Percentiles rank a stretch among this genome's conserved stretches.
Conservation (phyloP, 371 early-diverging fungal genomes). For the Circinella umbellata region DNA sequence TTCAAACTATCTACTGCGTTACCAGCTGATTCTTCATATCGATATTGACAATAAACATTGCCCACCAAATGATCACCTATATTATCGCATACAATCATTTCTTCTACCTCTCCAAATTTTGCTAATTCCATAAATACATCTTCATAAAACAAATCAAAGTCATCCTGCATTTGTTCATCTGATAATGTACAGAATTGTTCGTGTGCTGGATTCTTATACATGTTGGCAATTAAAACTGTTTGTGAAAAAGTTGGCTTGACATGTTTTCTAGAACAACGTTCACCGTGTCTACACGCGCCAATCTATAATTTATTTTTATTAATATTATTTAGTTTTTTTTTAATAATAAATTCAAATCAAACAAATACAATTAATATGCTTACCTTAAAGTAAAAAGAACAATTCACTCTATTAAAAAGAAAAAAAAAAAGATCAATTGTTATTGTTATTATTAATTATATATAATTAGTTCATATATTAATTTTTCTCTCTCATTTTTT, state of each 20-base stretch:
- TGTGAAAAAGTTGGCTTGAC: constrained; percentile 95
- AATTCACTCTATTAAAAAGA: constrained; percentile 82
- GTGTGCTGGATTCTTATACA: constrained; percentile 94
- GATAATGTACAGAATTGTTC: constrained; percentile 73
- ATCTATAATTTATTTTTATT: constrained; percentile 55
- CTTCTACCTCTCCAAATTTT: constrained; percentile 95
- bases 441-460: neutral
- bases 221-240: constrained; percentile 92
- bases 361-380: neutral
- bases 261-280: constrained; percentile 97
- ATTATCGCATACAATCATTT: constrained; percentile 97
- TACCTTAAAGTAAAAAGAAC: constrained; percentile 96
- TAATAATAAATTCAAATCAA: no score
- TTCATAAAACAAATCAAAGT: constrained; percentile 97
- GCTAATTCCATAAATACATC: constrained; percentile 96
- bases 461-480: no score
- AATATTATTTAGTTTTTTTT: no score
- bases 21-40: constrained; percentile 91
- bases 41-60: constrained; percentile 95
- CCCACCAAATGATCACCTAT: constrained; percentile 98
- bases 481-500: no score
- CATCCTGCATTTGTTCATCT: constrained; percentile 83
- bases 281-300: constrained; percentile 98
- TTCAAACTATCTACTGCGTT: constrained; percentile 91
- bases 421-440: neutral